phyloP scores from a whole-genome alignment of 2,329 filamentous ascomycete genomes.

The Epichloe amarillans region DNA sequence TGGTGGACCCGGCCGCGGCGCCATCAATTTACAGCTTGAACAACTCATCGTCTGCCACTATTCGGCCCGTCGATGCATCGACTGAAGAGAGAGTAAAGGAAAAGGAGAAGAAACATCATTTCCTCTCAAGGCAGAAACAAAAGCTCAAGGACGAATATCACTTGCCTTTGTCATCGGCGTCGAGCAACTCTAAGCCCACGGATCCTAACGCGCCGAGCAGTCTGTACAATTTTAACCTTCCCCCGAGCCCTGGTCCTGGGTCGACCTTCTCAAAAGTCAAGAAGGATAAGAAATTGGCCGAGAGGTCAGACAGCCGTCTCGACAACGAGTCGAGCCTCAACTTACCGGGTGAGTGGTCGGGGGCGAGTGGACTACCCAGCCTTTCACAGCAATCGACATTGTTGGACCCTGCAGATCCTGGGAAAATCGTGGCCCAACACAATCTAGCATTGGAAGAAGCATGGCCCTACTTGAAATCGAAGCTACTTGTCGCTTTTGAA shows the following conservation, averaged over 20 bases:
- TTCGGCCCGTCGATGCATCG: constrained; percentile 48
- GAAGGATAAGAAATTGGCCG: constrained; percentile 73
- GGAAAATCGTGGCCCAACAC: constrained; percentile 45
- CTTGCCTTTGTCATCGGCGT: constrained; percentile 60
- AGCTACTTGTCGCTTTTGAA: constrained; percentile 66
- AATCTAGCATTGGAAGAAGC: constrained; percentile 67
- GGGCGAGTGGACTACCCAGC: constrained; percentile 37
- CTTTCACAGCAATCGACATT: constrained; percentile 29
- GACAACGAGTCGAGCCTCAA: constrained; percentile 37
- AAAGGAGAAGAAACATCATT: constrained; percentile 66
- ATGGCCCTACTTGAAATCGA: constrained; percentile 67
- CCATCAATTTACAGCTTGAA: constrained; percentile 57
- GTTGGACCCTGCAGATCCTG: constrained; percentile 41
- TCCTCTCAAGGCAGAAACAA: constrained; percentile 65
- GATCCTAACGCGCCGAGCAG: constrained; percentile 64
- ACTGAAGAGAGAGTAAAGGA: constrained; percentile 34
- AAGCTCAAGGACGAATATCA: constrained; percentile 65
- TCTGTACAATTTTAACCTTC: constrained; percentile 65
- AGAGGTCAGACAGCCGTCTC: constrained; percentile 39
- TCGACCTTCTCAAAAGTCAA: constrained; percentile 68
- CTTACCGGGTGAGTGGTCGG: constrained; percentile 35
- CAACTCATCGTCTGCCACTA: constrained; percentile 67
- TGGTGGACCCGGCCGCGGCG: constrained; percentile 44
- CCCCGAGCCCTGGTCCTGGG: constrained; percentile 58
- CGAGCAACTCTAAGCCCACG: constrained; percentile 62